Conservation (phyloP, 2,329 filamentous ascomycete genomes). For the Alternaria incomplexa region DNA sequence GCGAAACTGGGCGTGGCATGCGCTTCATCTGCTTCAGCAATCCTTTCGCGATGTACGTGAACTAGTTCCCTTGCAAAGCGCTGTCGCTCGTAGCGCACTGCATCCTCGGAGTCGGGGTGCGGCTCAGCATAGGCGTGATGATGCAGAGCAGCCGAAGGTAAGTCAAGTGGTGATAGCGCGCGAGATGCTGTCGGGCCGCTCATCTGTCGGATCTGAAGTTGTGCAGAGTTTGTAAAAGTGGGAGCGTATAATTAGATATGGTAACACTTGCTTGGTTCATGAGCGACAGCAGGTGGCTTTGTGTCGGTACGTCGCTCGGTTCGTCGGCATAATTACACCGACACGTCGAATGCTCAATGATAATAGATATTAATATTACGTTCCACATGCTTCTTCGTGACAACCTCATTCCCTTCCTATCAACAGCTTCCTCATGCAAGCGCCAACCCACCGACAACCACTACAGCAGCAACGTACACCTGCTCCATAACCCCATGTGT, state of each 20-base stretch:
- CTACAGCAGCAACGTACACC: constrained; percentile 13
- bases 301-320: too few species aligned
- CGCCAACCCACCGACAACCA: constrained; percentile 9
- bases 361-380: neutral
- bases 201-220: constrained; percentile 4
- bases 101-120: constrained; percentile 28
- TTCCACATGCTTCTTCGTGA: neutral
- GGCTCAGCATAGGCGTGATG: constrained; percentile 2
- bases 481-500: constrained; percentile 7
- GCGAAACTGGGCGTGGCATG: neutral
- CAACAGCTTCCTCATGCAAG: neutral
- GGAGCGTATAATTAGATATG: neutral
- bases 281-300: too few species aligned
- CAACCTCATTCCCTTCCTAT: neutral
- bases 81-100: constrained; percentile 22
- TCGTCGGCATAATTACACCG: too few species aligned
- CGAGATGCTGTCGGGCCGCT: constrained; percentile 10
- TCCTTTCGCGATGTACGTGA: neutral
- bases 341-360: rapidly evolving
- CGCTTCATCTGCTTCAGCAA: neutral
- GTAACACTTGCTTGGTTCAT: neutral
- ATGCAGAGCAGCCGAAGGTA: constrained; percentile 19
- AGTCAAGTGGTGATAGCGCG: constrained; percentile 11
- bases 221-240: neutral
- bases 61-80: constrained; percentile 25